phyloP scores from a whole-genome alignment of 2,329 filamentous ascomycete genomes.

The Neoscytalidium dimidiatum region DNA sequence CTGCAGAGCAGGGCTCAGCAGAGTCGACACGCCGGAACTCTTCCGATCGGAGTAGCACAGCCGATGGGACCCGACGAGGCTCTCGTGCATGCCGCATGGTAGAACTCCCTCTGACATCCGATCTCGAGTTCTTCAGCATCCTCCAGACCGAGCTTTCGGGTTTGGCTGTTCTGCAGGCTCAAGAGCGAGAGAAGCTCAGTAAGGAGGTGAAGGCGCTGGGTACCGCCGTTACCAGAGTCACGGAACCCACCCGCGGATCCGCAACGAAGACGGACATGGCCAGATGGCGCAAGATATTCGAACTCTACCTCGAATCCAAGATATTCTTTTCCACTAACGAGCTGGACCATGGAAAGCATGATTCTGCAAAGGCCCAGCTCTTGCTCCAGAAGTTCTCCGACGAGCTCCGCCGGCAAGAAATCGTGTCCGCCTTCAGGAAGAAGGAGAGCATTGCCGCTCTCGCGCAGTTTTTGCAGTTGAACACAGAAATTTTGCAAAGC shows the following conservation, averaged over 20 bases:
- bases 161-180: slow-evolving; percentile 67
- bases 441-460: slow-evolving; percentile 66
- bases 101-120: slow-evolving; percentile 76
- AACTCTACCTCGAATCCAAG: slow-evolving; percentile 75
- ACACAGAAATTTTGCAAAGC: slow-evolving; percentile 73
- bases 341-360: slow-evolving; percentile 66
- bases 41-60: neutral
- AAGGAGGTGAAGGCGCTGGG: slow-evolving; percentile 66
- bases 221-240: slow-evolving; percentile 63
- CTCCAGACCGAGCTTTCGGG: slow-evolving; percentile 71
- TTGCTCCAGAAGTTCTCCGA: slow-evolving; percentile 72
- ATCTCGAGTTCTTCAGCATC: slow-evolving; percentile 77
- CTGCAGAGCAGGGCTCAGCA: neutral
- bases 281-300: slow-evolving; percentile 79
- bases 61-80: neutral
- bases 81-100: slow-evolving; percentile 48
- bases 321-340: slow-evolving; percentile 83
- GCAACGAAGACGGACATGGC: slow-evolving; percentile 63
- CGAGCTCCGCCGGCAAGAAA: slow-evolving; percentile 62
- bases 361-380: slow-evolving; percentile 64
- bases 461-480: slow-evolving; percentile 69
- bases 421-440: slow-evolving; percentile 62
- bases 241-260: slow-evolving; percentile 64
- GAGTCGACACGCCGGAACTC: neutral
- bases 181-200: slow-evolving; percentile 66